Percentiles rank a stretch among this genome's conserved stretches.
These are phyloP conservation scores for Aspergillus ochraceoroseus DNA, from an alignment of 2,329 filamentous ascomycete species.

Conservation along the genomic window DNA sequence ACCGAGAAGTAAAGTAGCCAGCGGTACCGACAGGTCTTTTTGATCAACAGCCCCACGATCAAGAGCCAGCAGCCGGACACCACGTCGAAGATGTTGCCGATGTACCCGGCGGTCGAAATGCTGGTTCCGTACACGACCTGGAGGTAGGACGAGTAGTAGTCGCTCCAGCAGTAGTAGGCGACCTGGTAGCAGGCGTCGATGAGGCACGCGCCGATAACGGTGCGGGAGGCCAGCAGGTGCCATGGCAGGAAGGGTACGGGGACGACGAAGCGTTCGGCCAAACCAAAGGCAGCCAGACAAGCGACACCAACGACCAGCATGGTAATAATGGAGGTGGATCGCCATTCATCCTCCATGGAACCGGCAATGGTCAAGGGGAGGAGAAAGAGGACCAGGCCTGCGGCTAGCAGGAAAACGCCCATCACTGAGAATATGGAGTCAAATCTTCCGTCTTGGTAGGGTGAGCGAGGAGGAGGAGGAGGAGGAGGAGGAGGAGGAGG, in stretches of 20 bases:
- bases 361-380: slow-evolving; percentile 57
- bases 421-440: slow-evolving; percentile 36
- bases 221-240: slow-evolving; percentile 39
- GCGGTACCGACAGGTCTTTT: slow-evolving; percentile 51
- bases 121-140: slow-evolving; percentile 26
- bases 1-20: slow-evolving; percentile 51
- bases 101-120: slow-evolving; percentile 34
- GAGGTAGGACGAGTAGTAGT: slow-evolving; percentile 23
- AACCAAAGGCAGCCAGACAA: slow-evolving; percentile 49
- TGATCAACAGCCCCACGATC: slow-evolving; percentile 50
- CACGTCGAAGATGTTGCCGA: slow-evolving; percentile 51
- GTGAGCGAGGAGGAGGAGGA: neutral
- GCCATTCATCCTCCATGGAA: slow-evolving; percentile 39
- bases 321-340: slow-evolving; percentile 45
- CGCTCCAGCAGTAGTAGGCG: slow-evolving; percentile 20
- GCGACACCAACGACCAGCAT: slow-evolving; percentile 53
- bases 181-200: slow-evolving; percentile 29
- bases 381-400: slow-evolving; percentile 59
- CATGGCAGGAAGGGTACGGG: slow-evolving; percentile 53
- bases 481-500: neutral
- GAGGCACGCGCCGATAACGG: slow-evolving; percentile 20
- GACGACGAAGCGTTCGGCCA: slow-evolving; percentile 52
- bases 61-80: slow-evolving; percentile 54
- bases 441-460: too few relatives aligned
- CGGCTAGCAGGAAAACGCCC: slow-evolving; percentile 58